Evolutionary conservation across 129 eudicot genomes (phyloP).

Genomic region (Lonicera japonica): DNA sequence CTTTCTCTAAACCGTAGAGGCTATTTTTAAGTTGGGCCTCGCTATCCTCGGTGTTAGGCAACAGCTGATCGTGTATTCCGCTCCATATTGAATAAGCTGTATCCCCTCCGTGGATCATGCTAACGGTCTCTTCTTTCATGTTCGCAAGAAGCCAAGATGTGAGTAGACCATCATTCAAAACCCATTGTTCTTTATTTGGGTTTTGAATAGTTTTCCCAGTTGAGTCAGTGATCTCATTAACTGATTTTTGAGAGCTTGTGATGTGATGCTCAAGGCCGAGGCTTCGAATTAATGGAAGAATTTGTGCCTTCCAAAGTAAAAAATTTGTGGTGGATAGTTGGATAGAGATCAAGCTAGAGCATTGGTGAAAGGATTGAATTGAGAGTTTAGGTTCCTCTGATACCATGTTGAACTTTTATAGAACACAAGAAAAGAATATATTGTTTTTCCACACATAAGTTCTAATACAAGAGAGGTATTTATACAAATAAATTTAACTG

Average conservation of each 20-base stretch:
- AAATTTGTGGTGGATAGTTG: conserved; percentile 1
- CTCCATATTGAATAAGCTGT: too few species aligned
- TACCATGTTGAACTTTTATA: too few species aligned
- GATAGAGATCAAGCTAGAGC: conserved; percentile 1
- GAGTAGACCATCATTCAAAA: background rate
- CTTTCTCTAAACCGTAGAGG: too few species aligned
- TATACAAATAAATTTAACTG: too few species aligned
- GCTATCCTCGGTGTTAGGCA: background rate
- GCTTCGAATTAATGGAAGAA: background rate
- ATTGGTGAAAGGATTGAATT: background rate
- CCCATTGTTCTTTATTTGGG: background rate
- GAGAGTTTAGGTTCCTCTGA: conserved; percentile 2
- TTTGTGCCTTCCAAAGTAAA: background rate
- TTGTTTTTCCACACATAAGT: too few species aligned
- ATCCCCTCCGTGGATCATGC: too few species aligned
- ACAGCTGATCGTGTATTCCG: too few species aligned
- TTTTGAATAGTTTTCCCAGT: background rate
- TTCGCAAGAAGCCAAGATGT: conserved; percentile 1
- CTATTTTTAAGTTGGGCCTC: background rate
- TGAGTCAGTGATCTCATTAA: background rate
- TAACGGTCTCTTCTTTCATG: conserved; percentile 3
- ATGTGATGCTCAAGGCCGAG: conserved; percentile 3
- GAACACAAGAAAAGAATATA: too few species aligned
- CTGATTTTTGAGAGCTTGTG: background rate
- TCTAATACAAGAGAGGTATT: too few species aligned